Evolutionary conservation across 306 rosid genomes (phyloP).

Genomic region (Cucurbita ficifolia): DNA sequence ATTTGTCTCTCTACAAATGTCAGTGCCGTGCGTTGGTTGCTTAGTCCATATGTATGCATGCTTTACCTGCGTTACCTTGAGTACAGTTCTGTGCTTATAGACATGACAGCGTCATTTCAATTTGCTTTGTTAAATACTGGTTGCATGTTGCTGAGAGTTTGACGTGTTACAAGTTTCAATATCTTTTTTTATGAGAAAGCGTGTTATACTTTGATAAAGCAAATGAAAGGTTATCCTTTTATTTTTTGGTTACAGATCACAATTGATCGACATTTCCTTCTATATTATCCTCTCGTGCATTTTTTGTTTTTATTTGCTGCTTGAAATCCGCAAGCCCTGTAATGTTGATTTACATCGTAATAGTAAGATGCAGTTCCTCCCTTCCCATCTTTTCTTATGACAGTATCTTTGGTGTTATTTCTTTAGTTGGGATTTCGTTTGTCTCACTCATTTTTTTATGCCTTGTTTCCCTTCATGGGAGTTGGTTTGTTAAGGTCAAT

Average conservation of each 20-base stretch:
- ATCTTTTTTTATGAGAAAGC: background rate
- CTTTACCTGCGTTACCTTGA: background rate
- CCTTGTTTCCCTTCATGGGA: conserved; percentile 3
- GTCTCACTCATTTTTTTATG: conserved; percentile 6
- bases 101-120: background rate
- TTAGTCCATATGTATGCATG: background rate
- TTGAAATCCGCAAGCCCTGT: background rate
- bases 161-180: background rate
- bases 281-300: background rate
- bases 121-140: background rate
- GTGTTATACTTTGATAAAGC: background rate
- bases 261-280: background rate
- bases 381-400: background rate
- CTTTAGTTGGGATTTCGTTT: background rate
- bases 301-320: background rate
- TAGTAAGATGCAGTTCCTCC: background rate
- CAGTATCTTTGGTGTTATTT: background rate
- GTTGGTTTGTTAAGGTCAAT: conserved; percentile 50
- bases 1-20: background rate
- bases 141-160: background rate
- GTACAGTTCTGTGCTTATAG: background rate
- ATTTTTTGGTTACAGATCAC: background rate
- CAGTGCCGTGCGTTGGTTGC: background rate
- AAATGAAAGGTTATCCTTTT: background rate
- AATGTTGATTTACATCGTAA: background rate